These are phyloP conservation scores for Larix kaempferi DNA, from an alignment of 75 land plant genomes.

Conservation along the genomic window DNA sequence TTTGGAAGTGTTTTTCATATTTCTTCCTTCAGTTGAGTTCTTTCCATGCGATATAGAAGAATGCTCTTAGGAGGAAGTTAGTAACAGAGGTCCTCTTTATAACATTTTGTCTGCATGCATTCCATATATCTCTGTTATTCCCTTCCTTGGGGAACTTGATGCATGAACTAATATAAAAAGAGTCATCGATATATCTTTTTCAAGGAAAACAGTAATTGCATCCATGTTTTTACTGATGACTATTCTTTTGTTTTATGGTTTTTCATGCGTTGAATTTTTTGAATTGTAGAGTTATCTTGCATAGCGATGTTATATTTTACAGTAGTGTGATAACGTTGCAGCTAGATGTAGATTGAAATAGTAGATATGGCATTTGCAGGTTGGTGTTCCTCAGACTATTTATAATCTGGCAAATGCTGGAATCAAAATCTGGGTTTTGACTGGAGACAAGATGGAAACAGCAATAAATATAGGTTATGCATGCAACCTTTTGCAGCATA, in stretches of 20 bases:
- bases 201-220: not conserved
- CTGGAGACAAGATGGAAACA: constrained; percentile 35
- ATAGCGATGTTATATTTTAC: not conserved
- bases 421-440: constrained; percentile 36
- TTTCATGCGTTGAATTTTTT: not conserved
- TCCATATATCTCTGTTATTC: not conserved
- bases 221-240: not conserved
- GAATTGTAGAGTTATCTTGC: not conserved
- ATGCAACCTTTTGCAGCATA: constrained; percentile 24
- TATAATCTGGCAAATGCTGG: constrained; percentile 23
- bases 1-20: no score
- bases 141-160: not conserved
- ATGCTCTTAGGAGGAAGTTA: not conserved
- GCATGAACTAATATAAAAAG: not conserved
- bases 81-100: not conserved
- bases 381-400: constrained; percentile 26
- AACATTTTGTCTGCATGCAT: not conserved
- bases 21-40: not conserved
- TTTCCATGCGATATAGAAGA: not conserved
- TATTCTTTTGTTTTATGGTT: not conserved
- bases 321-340: not conserved
- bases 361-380: constrained; percentile 11
- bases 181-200: not conserved
- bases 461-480: constrained; percentile 34
- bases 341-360: not conserved